Conservation (phyloP, 495 filamentous ascomycete species). For the Neurospora tetrasperma region DNA sequence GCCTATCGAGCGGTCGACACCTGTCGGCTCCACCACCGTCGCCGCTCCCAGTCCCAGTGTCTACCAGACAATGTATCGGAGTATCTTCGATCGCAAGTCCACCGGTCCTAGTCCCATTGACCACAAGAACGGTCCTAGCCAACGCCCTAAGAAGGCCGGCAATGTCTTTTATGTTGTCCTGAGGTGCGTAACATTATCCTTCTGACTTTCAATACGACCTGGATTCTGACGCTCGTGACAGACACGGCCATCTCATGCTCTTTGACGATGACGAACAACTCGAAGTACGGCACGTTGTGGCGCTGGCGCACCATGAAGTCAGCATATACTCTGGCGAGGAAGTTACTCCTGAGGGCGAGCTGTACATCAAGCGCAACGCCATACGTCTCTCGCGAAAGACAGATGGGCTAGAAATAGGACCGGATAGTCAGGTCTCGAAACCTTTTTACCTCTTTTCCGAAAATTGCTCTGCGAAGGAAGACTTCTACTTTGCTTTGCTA, state of each 20-base stretch:
- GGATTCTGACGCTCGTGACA: slow-evolving; percentile 24
- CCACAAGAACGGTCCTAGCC: slow-evolving; percentile 38
- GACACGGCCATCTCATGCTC: slow-evolving; percentile 93
- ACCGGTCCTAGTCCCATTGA: slow-evolving; percentile 35
- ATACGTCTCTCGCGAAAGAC: slow-evolving; percentile 68
- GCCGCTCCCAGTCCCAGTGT: slow-evolving; percentile 78
- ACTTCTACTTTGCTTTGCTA: slow-evolving; percentile 91
- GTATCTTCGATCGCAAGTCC: slow-evolving; percentile 80
- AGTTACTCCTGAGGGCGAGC: slow-evolving; percentile 76
- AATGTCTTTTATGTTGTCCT: slow-evolving; percentile 95
- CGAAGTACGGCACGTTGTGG: slow-evolving; percentile 92
- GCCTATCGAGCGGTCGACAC: slow-evolving; percentile 79
- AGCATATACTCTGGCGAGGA: slow-evolving; percentile 76
- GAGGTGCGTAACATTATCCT: slow-evolving; percentile 43
- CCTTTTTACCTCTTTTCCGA: slow-evolving; percentile 93
- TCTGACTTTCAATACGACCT: not conserved
- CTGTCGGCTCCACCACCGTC: slow-evolving; percentile 55
- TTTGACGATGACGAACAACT: slow-evolving; percentile 83
- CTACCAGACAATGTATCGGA: slow-evolving; percentile 95
- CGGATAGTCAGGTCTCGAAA: slow-evolving; percentile 47
- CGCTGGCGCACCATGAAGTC: slow-evolving; percentile 76
- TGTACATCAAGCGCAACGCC: slow-evolving; percentile 93
- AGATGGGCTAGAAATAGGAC: slow-evolving; percentile 44
- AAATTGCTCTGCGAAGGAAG: slow-evolving; percentile 89
- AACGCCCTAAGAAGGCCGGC: slow-evolving; percentile 58